Base-by-base conservation (phyloP, 2,329 filamentous ascomycete species). In the Eurotiales sp. region DNA sequence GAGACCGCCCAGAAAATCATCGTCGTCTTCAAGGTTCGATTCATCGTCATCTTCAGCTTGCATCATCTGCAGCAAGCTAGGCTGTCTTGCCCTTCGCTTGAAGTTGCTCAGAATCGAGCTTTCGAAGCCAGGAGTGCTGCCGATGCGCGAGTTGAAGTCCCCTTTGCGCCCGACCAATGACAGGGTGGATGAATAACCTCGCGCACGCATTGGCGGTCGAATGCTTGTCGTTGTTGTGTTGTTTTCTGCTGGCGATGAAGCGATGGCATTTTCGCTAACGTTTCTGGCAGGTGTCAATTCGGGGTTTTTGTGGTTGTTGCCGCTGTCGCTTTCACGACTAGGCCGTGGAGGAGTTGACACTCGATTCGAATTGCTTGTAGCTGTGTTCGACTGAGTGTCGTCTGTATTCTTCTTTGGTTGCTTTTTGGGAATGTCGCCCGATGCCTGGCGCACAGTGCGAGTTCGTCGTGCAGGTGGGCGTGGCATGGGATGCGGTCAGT, bases 41-140 rank as follows among this genome's bases (percentile, higher is more conserved):
- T 67, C 67, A 21, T 68, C 67, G n/a, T 58, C 62, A 52, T n/a
- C n/a, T n/a, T 69, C 69, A 29, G 66, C 66, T 37, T 73, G 68
- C 65, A 73, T 69, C 64, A 74, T 68, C 30, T 72, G 70, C 7
- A 75, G 60, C 43, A 75, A 71, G 58, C 72, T 75, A 21, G 69
- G 67, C 52, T 75, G 72, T 54, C 72, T 67, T 11, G 72, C 67
- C 27, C 72, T 61, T 32, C 69, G 64, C 48, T 71, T 69, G 55
- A 75, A 75, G 54, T 72, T 71, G 54, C 69, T 73, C 50, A 75
- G 51, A 48, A 74, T 64, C 3, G 72, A 75, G 48, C 60, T 70
- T 46, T 74, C 72, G 49, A 69, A 71, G 4, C 62, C 67, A 34
- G 72, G 72, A 8, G 72, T 74, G 10, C 66, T 70, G 22, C 67